Percentiles rank a stretch among this genome's conserved stretches.
Conservation (phyloP, 2,329 filamentous ascomycete species). For the Verticillium tricorpus region DNA sequence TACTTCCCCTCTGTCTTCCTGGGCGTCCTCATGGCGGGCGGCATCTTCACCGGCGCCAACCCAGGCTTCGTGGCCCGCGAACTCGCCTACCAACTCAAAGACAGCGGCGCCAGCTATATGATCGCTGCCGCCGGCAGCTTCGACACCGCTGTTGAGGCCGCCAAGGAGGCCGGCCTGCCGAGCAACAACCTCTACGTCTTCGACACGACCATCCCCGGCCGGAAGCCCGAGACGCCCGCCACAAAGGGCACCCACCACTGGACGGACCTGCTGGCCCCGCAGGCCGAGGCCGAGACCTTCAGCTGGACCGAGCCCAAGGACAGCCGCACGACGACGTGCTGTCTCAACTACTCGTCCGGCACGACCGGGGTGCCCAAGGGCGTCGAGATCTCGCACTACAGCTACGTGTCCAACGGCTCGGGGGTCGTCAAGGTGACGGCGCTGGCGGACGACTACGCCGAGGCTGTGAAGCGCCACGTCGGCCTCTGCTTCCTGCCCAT, state of each 20-base stretch:
- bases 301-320: conserved; percentile 56
- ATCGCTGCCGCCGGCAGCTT: conserved; percentile 58
- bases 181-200: conserved; percentile 59
- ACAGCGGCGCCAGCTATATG: conserved; percentile 64
- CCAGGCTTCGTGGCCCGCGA: conserved; percentile 64
- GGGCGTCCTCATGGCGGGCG: conserved; percentile 72
- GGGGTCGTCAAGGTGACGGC: conserved; percentile 49
- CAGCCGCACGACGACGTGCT: conserved; percentile 51
- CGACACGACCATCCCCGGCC: conserved; percentile 44
- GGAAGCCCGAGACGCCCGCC: conserved; percentile 9
- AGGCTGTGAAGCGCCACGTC: conserved; percentile 31
- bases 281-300: conserved; percentile 50
- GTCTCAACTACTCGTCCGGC: conserved; percentile 74
- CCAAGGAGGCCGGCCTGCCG: conserved; percentile 50
- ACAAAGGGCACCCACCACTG: conserved; percentile 52
- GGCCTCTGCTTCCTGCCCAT: conserved; percentile 69
- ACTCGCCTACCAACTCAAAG: conserved; percentile 69
- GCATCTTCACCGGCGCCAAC: conserved; percentile 73
- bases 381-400: conserved; percentile 73
- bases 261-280: conserved; percentile 53
- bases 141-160: conserved; percentile 62
- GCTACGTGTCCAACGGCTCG: conserved; percentile 67
- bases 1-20: conserved; percentile 69
- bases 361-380: conserved; percentile 83
- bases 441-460: conserved; percentile 43